phyloP scores from a whole-genome alignment of 768 basidiomycete species.

The Crepidotus variabilis region DNA sequence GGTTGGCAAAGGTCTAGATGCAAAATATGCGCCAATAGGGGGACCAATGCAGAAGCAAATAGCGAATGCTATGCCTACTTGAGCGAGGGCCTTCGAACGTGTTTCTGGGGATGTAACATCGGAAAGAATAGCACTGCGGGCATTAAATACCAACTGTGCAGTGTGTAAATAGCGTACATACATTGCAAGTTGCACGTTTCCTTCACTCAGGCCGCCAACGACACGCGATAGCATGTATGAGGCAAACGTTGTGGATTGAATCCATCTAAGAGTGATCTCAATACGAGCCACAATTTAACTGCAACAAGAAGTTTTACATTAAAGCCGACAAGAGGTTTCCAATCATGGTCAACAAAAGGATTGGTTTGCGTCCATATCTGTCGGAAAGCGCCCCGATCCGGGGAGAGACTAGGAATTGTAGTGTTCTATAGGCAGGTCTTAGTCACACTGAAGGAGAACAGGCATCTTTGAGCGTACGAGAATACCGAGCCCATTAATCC shows the following conservation, averaged over 20 bases:
- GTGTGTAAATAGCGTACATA: slow-evolving; percentile 33
- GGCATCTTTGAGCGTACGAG: slow-evolving; percentile 53
- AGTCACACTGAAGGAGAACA: slow-evolving; percentile 22
- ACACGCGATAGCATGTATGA: slow-evolving; percentile 87
- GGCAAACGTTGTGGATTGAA: slow-evolving; percentile 86
- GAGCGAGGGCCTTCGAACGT: slow-evolving; percentile 81
- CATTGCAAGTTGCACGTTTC: slow-evolving; percentile 97
- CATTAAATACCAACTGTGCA: neutral
- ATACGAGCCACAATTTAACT: neutral
- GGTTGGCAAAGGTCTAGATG: slow-evolving; percentile 73
- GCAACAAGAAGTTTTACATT: slow-evolving; percentile 48
- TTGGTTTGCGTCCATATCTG: slow-evolving; percentile 80
- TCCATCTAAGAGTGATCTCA: slow-evolving; percentile 54
- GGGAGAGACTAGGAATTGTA: slow-evolving; percentile 84
- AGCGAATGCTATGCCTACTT: slow-evolving; percentile 95
- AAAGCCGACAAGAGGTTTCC: slow-evolving; percentile 92
- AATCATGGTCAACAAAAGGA: slow-evolving; percentile 84
- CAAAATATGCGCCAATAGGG: slow-evolving; percentile 94
- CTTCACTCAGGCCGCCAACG: slow-evolving; percentile 92
- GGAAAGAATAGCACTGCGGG: slow-evolving; percentile 80
- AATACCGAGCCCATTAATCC: slow-evolving; percentile 94
- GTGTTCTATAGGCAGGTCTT: slow-evolving; percentile 46
- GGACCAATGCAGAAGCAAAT: slow-evolving; percentile 93
- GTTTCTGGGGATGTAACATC: slow-evolving; percentile 81
- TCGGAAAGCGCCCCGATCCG: slow-evolving; percentile 83